A percentile compares a stretch with the other conserved stretches of the same genome.
Conservation (phyloP, 805 yeast genomes). For the Candida nonsorbophila region DNA sequence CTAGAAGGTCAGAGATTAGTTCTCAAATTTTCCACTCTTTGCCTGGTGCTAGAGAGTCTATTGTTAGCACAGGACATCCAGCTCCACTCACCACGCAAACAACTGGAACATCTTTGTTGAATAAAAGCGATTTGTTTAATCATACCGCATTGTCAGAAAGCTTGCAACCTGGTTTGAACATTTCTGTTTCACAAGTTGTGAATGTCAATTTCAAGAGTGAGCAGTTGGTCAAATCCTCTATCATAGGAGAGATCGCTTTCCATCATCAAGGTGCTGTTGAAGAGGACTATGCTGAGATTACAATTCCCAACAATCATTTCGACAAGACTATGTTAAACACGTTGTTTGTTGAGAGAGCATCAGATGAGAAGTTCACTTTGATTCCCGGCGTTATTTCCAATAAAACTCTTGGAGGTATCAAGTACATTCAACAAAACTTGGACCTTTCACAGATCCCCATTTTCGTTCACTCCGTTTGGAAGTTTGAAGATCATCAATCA, state of each 20-base stretch:
- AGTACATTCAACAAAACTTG: constrained; percentile 48
- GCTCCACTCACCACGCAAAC: constrained; percentile 20
- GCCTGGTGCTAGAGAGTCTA: constrained; percentile 33
- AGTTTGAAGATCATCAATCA: constrained; percentile 78
- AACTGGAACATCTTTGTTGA: constrained; percentile 31
- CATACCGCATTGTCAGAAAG: constrained; percentile 11
- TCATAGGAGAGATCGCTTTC: constrained; percentile 84
- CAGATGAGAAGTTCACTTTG: constrained; percentile 31
- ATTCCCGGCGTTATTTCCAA: constrained; percentile 49
- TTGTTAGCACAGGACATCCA: constrained; percentile 11
- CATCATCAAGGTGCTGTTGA: constrained; percentile 38
- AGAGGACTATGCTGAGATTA: constrained; percentile 24
- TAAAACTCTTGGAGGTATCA: constrained; percentile 74
- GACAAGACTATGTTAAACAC: constrained; percentile 43
- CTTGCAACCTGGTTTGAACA: constrained; percentile 63
- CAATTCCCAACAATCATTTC: constrained; percentile 43
- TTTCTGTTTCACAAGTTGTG: constrained; percentile 81
- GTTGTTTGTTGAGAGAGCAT: constrained; percentile 23
- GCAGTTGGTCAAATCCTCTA: constrained; percentile 48
- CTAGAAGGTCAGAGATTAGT: constrained; percentile 19
- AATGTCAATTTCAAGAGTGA: constrained; percentile 75
- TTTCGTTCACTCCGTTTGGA: constrained; percentile 79
- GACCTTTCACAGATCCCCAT: constrained; percentile 51
- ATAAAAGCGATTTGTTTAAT: constrained; percentile 16
- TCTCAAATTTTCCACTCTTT: constrained; percentile 44